phyloP scores from a whole-genome alignment of 1,284 basidiomycete genomes.

The Trametes polyzona region DNA sequence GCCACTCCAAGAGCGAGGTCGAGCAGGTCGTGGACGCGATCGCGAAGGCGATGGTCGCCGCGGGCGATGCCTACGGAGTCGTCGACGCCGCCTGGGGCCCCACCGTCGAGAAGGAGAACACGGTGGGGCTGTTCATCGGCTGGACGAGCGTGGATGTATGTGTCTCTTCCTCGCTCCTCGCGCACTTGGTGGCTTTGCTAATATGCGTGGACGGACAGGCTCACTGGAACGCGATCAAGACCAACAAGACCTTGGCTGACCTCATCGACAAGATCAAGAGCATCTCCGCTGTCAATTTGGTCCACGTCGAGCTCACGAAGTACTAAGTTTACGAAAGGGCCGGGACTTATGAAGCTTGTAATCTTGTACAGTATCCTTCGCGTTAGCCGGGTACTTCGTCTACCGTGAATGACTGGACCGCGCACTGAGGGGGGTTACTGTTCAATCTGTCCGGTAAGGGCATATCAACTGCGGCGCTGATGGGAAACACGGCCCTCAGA shows the following conservation, averaged over 20 bases:
- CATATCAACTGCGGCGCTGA: no score
- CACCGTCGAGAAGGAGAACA: constrained; percentile 22
- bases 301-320: constrained; percentile 11
- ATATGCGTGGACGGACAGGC: constrained; percentile 8
- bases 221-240: constrained; percentile 22
- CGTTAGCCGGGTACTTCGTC: not conserved
- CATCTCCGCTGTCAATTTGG: not conserved
- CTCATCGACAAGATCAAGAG: not conserved
- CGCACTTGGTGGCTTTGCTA: no score
- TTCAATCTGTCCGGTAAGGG: no score
- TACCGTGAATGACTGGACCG: no score
- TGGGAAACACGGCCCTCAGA: no score
- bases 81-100: constrained; percentile 25
- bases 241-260: not conserved
- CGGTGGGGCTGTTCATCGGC: constrained; percentile 23
- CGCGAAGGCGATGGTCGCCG: constrained; percentile 8
- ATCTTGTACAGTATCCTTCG: not conserved
- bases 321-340: not conserved
- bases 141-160: constrained; percentile 29
- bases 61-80: constrained; percentile 14
- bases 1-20: constrained; percentile 16
- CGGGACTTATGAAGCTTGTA: not conserved
- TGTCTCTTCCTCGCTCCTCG: no score
- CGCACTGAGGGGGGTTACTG: no score
- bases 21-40: constrained; percentile 18